A percentile compares a stretch with the other conserved stretches of the same genome.
Conservation (phyloP, 1,284 basidiomycete genomes). For the Pterulicium gracile region DNA sequence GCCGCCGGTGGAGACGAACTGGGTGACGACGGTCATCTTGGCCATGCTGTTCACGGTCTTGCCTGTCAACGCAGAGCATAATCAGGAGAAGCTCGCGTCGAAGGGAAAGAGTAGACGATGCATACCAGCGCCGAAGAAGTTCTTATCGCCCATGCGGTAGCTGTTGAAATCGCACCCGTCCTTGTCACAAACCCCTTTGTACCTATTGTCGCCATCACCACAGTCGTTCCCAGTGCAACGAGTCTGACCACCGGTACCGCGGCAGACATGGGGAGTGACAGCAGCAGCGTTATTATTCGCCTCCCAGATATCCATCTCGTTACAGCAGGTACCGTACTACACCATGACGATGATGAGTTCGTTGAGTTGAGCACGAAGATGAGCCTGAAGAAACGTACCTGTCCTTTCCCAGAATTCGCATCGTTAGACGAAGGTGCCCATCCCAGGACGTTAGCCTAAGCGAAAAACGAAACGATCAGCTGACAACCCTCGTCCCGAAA, state of each 20-base stretch:
- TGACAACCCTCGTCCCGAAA: background rate
- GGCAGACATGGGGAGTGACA: conserved; percentile 41
- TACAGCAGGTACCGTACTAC: conserved; percentile 39
- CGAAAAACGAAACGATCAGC: conserved; percentile 3
- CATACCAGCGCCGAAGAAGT: conserved; percentile 28
- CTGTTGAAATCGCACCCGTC: conserved; percentile 40
- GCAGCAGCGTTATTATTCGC: conserved; percentile 40
- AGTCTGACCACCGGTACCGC: conserved; percentile 23
- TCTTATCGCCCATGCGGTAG: conserved; percentile 31
- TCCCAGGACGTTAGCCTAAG: conserved; percentile 32
- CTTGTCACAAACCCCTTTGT: conserved; percentile 26
- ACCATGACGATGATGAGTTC: background rate
- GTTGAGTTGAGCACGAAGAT: background rate
- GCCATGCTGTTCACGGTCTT: conserved; percentile 30
- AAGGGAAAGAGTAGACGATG: too few species aligned
- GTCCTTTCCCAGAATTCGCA: conserved; percentile 32
- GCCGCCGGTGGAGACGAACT: conserved; percentile 37
- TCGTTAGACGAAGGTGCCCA: conserved; percentile 29
- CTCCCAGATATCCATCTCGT: conserved; percentile 51
- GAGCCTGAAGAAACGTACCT: background rate
- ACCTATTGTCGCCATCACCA: conserved; percentile 18
- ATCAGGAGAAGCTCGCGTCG: too few species aligned
- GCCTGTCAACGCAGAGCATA: too few species aligned
- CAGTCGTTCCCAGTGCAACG: conserved; percentile 24
- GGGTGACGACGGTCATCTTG: conserved; percentile 44